Evolutionary conservation across 1,284 basidiomycete genomes (phyloP).

Genomic region (Marasmius fiardii): DNA sequence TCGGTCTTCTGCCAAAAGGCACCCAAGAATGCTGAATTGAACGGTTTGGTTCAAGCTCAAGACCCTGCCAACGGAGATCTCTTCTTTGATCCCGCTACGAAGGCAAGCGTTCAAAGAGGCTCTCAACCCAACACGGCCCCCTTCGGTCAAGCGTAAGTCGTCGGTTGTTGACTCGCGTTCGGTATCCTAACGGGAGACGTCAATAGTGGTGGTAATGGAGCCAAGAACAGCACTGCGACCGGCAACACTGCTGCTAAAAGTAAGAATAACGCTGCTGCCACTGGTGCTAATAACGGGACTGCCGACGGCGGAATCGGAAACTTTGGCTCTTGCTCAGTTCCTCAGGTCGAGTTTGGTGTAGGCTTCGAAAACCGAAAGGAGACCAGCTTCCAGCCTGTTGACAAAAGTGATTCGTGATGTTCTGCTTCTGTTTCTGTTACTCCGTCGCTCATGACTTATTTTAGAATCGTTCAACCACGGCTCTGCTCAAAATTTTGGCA

Average conservation of each 20-base stretch:
- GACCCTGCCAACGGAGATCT: slow-evolving; percentile 45
- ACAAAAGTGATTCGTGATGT: slow-evolving; percentile 29
- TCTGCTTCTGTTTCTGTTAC: slow-evolving; percentile 8
- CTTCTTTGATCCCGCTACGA: slow-evolving; percentile 55
- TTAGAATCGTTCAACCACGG: slow-evolving; percentile 45
- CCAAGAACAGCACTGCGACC: slow-evolving; percentile 5
- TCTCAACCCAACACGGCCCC: slow-evolving; percentile 51
- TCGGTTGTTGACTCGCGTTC: not conserved
- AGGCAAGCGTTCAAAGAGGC: slow-evolving; percentile 43
- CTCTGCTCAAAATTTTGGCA: slow-evolving; percentile 50
- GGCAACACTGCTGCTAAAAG: not conserved
- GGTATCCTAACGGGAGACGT: not conserved
- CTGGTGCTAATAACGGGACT: slow-evolving; percentile 10
- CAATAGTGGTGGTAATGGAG: slow-evolving; percentile 8
- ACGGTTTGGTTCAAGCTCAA: slow-evolving; percentile 47
- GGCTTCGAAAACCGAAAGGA: slow-evolving; percentile 60
- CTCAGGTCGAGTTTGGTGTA: slow-evolving; percentile 56
- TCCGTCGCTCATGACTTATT: slow-evolving; percentile 1
- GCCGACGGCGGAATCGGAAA: slow-evolving; percentile 33
- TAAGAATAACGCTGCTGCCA: not conserved
- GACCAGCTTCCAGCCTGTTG: slow-evolving; percentile 49
- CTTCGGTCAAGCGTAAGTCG: slow-evolving; percentile 29
- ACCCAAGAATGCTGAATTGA: slow-evolving; percentile 43
- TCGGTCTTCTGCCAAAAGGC: slow-evolving; percentile 52
- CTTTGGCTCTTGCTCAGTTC: slow-evolving; percentile 56